Evolutionary conservation across 345 rosid species (phyloP).

Genomic region (Salix udensis): DNA sequence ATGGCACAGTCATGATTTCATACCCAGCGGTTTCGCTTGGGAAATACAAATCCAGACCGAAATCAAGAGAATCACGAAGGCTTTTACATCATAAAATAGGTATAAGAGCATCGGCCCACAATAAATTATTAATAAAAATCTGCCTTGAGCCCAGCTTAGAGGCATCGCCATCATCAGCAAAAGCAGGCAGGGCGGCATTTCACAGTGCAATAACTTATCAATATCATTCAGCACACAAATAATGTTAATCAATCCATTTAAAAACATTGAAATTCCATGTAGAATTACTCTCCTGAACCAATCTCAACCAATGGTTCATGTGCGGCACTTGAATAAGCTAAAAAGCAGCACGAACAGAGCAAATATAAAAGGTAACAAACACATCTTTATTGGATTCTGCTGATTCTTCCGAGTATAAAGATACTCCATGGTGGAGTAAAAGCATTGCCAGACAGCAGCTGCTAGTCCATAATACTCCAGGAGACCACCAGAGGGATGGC

Average conservation of each 20-base stretch:
- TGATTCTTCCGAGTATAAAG: neutral
- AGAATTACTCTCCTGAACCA: too few species aligned
- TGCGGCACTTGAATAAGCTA: neutral
- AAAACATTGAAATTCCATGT: too few species aligned
- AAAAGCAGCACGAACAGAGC: neutral
- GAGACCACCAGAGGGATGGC: neutral
- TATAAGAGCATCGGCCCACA: neutral
- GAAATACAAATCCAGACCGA: too few species aligned
- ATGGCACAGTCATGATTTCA: neutral
- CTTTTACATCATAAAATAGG: neutral
- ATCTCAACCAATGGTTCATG: neutral
- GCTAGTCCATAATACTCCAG: neutral
- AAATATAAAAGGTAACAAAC: neutral
- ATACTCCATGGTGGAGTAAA: neutral
- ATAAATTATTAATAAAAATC: too few species aligned
- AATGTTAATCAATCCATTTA: too few species aligned
- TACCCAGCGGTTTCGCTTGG: too few species aligned
- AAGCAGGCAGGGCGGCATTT: too few species aligned
- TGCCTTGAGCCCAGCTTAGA: too few species aligned
- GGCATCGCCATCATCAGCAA: too few species aligned
- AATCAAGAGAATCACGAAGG: neutral
- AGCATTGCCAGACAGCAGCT: conserved; percentile 3
- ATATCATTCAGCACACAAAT: too few species aligned
- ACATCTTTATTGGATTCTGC: conserved; percentile 5
- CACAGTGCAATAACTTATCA: too few species aligned